These are phyloP conservation scores for Apiospora marii DNA, from an alignment of 2,329 filamentous ascomycete genomes.

Conservation along the genomic window DNA sequence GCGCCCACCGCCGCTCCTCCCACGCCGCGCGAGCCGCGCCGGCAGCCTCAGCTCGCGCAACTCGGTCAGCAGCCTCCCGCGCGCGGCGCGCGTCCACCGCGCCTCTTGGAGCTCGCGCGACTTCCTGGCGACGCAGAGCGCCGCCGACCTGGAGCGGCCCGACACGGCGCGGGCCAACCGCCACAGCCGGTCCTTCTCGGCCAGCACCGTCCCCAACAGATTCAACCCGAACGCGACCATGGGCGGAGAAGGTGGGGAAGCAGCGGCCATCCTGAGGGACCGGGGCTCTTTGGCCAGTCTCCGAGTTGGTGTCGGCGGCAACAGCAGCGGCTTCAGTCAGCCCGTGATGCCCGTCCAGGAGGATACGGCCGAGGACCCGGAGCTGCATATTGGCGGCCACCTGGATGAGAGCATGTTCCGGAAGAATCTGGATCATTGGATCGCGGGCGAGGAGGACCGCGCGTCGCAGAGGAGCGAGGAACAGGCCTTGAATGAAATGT, in stretches of 20 bases:
- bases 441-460: background rate
- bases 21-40: slow-evolving; percentile 45
- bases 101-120: slow-evolving; percentile 48
- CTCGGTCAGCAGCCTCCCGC: slow-evolving; percentile 56
- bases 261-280: background rate
- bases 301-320: background rate
- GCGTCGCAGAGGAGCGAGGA: background rate
- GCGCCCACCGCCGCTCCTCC: slow-evolving; percentile 29
- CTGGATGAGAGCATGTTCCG: background rate
- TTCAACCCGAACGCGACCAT: background rate
- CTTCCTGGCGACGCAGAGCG: background rate
- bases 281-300: background rate
- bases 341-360: slow-evolving; percentile 6
- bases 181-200: background rate
- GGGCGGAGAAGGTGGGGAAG: background rate
- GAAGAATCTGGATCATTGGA: background rate
- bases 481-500: background rate
- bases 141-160: slow-evolving; percentile 14
- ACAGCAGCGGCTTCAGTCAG: background rate
- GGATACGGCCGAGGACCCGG: background rate
- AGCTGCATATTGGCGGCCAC: background rate
- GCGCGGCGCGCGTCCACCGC: slow-evolving; percentile 57
- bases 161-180: background rate
- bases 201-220: background rate
- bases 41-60: slow-evolving; percentile 55